Conservation (phyloP, 352 stramenopile species). For the Albugo candida region DNA sequence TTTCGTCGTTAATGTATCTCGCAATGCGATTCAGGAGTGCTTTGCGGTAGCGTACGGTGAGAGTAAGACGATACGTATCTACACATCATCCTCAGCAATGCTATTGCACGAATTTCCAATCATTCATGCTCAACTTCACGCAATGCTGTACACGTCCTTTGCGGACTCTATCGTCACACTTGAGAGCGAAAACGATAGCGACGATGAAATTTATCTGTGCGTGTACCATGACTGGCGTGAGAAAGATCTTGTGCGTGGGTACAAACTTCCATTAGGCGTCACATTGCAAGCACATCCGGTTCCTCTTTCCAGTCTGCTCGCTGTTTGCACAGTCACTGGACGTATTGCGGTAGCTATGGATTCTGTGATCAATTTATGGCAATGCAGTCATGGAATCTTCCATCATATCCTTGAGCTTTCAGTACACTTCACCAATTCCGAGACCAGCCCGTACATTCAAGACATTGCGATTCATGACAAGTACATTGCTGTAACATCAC, state of each 20-base stretch:
- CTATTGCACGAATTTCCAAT: conserved; percentile 65
- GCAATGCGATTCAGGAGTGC: conserved; percentile 38
- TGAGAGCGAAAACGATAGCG: conserved; percentile 28
- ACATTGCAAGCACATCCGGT: no score
- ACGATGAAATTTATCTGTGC: conserved; percentile 62
- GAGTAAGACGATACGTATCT: conserved; percentile 62
- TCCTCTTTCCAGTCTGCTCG: conserved; percentile 30
- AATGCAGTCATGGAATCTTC: conserved; percentile 70
- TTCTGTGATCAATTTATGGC: conserved; percentile 64
- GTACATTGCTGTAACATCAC: conserved; percentile 53
- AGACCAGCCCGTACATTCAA: conserved; percentile 50
- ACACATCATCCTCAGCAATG: conserved; percentile 47
- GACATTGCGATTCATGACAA: conserved; percentile 63
- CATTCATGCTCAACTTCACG: conserved; percentile 47
- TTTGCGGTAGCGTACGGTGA: conserved; percentile 44
- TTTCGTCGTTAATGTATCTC: conserved; percentile 34
- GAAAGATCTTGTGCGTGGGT: conserved; percentile 54
- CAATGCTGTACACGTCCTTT: conserved; percentile 72
- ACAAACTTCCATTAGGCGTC: conserved; percentile 60
- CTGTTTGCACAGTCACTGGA: conserved; percentile 68
- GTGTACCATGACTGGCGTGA: conserved; percentile 79
- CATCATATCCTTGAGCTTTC: conserved; percentile 79
- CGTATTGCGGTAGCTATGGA: conserved; percentile 60
- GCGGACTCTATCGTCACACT: conserved; percentile 72
- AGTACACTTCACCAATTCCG: conserved; percentile 54